These are phyloP conservation scores for Taphrina pruni DNA, from an alignment of 1,139 yeast species.

Conservation along the genomic window DNA sequence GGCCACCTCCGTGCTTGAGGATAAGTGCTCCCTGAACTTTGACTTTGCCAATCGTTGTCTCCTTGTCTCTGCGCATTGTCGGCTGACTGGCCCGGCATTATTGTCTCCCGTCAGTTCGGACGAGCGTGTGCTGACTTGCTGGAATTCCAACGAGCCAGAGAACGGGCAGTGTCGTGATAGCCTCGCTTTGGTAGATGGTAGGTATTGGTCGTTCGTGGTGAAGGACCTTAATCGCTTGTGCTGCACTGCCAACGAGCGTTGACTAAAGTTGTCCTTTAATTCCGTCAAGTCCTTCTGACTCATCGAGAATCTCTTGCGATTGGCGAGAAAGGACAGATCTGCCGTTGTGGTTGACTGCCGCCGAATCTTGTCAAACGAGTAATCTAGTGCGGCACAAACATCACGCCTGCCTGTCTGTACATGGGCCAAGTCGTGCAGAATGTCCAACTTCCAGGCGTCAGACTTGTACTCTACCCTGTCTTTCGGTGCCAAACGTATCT, in stretches of 20 bases:
- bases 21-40: constrained; percentile 11
- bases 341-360: neutral
- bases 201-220: neutral
- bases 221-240: neutral
- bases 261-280: constrained; percentile 4
- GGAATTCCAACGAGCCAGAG: constrained; percentile 7
- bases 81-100: neutral
- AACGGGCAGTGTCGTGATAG: constrained; percentile 2
- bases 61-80: neutral
- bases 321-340: neutral
- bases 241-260: neutral
- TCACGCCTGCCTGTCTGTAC: constrained; percentile 4
- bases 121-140: neutral
- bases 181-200: neutral
- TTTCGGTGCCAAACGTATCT: constrained; percentile 1
- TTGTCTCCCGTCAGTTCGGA: neutral
- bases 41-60: constrained; percentile 13
- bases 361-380: constrained; percentile 4
- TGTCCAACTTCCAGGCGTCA: constrained; percentile 15
- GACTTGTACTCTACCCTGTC: neutral
- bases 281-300: neutral
- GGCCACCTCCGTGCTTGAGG: neutral
- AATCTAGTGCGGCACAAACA: constrained; percentile 18
- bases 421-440: constrained; percentile 9
- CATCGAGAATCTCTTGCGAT: neutral